Percentiles rank a stretch among this genome's conserved stretches.
Conservation (phyloP, 2,329 filamentous ascomycete genomes). For the Cordyceps cateniannulata region DNA sequence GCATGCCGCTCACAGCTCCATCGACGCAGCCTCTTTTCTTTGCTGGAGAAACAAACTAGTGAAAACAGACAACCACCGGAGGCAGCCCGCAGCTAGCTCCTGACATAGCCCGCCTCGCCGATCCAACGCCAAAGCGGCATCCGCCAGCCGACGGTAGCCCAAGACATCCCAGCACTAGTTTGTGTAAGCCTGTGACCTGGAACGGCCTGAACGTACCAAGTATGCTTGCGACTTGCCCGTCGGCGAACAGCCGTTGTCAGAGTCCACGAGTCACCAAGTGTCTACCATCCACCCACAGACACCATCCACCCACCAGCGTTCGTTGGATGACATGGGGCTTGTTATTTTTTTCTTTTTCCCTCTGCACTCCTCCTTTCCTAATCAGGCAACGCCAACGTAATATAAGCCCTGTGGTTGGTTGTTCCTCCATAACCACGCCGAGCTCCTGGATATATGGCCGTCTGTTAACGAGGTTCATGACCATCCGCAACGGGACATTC, state of each 20-base stretch:
- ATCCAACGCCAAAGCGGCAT: conserved; percentile 11
- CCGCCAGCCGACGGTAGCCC: neutral
- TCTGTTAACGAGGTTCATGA: conserved; percentile 13
- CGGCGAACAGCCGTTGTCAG: neutral
- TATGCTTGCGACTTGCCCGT: neutral
- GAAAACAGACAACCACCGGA: neutral
- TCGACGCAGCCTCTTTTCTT: neutral
- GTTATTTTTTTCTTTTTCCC: neutral
- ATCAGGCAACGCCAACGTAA: conserved; percentile 9
- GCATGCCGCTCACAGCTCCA: conserved; percentile 7
- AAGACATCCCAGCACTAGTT: neutral
- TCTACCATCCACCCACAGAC: neutral
- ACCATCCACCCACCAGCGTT: neutral
- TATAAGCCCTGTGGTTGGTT: conserved; percentile 12
- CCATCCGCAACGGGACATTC: neutral
- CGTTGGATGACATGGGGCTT: neutral
- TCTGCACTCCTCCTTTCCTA: conserved; percentile 4
- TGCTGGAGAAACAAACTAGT: neutral
- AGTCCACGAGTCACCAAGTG: neutral
- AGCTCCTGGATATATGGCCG: conserved; percentile 11
- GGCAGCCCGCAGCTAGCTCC: conserved; percentile 2
- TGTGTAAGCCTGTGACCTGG: too few species aligned
- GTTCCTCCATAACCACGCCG: conserved; percentile 12
- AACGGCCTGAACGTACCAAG: too few species aligned
- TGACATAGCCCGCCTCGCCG: conserved; percentile 4